Percentiles rank a stretch among this genome's conserved stretches.
Conservation (phyloP, 768 basidiomycete genomes). For the Russula dissimulans region DNA sequence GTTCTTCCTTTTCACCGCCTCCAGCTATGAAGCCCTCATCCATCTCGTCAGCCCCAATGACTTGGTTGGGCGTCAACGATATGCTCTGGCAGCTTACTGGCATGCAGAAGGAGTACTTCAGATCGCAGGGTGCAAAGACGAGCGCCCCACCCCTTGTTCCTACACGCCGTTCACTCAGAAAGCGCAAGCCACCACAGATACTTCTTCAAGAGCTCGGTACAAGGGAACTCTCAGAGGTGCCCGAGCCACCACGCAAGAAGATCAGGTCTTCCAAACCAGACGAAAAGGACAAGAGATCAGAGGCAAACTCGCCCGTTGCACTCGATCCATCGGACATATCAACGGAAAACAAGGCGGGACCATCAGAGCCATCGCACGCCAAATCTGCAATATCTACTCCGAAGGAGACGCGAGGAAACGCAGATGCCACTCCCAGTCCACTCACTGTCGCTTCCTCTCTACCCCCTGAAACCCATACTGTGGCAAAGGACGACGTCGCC, state of each 20-base stretch:
- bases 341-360: background rate
- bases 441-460: slow-evolving; percentile 13
- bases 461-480: slow-evolving; percentile 4
- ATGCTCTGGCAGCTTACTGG: slow-evolving; percentile 20
- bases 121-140: slow-evolving; percentile 4
- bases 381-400: background rate
- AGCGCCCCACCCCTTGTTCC: background rate
- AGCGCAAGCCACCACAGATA: slow-evolving; percentile 14
- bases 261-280: slow-evolving; percentile 3
- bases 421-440: slow-evolving; percentile 15
- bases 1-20: background rate
- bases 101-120: slow-evolving; percentile 17
- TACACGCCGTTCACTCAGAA: slow-evolving; percentile 16
- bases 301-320: background rate
- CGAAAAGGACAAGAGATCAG: slow-evolving; percentile 1
- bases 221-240: slow-evolving; percentile 8
- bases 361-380: background rate
- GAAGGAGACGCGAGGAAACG: background rate
- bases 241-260: slow-evolving; percentile 17
- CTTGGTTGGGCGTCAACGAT: slow-evolving; percentile 17
- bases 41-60: slow-evolving; percentile 15
- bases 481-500: slow-evolving; percentile 5
- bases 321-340: background rate
- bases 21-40: slow-evolving; percentile 5
- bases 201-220: background rate